phyloP scores from a whole-genome alignment of 805 yeast genomes.

The Vanderwaltozyma verrucispora region DNA sequence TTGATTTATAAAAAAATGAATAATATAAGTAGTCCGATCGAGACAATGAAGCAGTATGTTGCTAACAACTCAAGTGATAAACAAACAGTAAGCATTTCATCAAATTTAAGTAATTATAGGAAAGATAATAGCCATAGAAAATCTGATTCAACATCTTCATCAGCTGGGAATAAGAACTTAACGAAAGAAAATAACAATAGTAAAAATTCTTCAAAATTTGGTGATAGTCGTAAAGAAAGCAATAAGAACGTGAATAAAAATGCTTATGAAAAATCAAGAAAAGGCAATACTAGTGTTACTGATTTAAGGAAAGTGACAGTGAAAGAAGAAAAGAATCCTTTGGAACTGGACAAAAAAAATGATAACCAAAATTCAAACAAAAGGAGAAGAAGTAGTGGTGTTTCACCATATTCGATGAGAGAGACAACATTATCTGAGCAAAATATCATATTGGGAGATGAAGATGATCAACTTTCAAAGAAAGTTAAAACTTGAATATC shows the following conservation, averaged over 20 bases:
- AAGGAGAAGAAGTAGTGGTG: constrained; percentile 10
- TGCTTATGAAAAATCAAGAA: no score
- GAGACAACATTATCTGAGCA: background rate
- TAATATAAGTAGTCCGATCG: constrained; percentile 43
- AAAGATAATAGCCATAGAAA: background rate
- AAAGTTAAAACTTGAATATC: background rate
- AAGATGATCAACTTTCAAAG: background rate
- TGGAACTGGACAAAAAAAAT: no score
- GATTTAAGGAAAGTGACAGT: no score
- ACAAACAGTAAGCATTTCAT: background rate
- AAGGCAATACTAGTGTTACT: no score
- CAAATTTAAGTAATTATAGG: background rate
- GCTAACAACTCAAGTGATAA: constrained; percentile 4
- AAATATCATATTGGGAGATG: background rate
- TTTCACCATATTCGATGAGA: constrained; percentile 7
- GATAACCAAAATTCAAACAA: constrained; percentile 2
- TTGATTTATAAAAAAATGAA: constrained; percentile 45
- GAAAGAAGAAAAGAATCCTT: no score
- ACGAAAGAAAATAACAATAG: background rate
- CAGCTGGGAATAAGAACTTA: background rate
- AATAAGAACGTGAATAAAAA: background rate
- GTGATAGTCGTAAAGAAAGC: background rate
- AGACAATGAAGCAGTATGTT: constrained; percentile 39
- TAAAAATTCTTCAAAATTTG: background rate
- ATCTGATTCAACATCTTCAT: background rate